Evolutionary conservation across 2,329 filamentous ascomycete genomes (phyloP).

Genomic region (Talaromyces sp.): DNA sequence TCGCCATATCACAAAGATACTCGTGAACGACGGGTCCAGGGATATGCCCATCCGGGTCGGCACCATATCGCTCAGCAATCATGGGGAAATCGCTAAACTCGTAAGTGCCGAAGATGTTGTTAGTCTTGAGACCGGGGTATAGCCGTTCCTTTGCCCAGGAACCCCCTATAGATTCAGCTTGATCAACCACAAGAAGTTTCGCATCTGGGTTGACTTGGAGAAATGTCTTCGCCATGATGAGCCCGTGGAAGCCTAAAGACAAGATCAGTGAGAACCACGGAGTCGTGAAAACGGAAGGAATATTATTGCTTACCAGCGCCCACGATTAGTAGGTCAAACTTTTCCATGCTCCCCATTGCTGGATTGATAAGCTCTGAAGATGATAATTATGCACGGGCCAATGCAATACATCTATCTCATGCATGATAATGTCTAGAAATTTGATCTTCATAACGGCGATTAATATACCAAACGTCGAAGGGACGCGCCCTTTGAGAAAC

Average conservation of each 20-base stretch:
- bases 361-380: neutral
- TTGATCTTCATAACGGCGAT: neutral
- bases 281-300: neutral
- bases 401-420: neutral
- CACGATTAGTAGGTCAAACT: neutral
- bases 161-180: neutral
- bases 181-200: neutral
- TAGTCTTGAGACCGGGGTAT: neutral
- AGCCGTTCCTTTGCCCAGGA: neutral
- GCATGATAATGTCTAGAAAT: neutral
- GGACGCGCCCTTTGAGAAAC: neutral
- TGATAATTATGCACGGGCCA: neutral
- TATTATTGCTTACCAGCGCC: neutral
- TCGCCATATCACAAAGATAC: neutral
- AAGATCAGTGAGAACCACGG: neutral
- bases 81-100: neutral
- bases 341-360: neutral
- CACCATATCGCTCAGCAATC: neutral
- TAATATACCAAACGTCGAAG: neutral
- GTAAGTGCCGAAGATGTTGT: neutral
- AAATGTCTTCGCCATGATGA: neutral
- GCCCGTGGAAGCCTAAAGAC: neutral
- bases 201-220: neutral
- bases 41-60: neutral
- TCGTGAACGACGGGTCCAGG: neutral